Base-by-base conservation (phyloP, 176 grass and related monocot genomes). In the Oryza meridionalis region DNA sequence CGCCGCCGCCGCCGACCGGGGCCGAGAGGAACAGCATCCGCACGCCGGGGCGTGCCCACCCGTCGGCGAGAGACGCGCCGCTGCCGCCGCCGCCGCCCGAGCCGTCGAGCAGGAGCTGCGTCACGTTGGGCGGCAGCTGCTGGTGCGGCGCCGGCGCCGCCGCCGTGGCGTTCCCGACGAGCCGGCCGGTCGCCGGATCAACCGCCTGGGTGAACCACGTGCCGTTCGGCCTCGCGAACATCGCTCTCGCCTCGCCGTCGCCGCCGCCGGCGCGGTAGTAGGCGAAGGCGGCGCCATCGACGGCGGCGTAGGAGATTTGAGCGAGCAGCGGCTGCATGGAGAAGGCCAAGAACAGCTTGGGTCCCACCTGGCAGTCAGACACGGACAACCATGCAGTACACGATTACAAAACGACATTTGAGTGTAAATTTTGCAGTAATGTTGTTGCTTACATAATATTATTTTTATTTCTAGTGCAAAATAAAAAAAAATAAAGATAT, bases 241-340 rank as follows among this genome's bases (percentile, higher is more conserved):
- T 67, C 0, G 59, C 69, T n/a, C 33, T 55, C 4, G 19, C 2
- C 51, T 64, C 27, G 33, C 33, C 33, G 29, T 31, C 29, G 38
- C 72, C 84, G 17, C 8, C 5, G 12, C 33, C 26, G 46, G 7
- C 42, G 53, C 76, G 84, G 72, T 90, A 90, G 82, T 90, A 92
- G 6, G 84, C 73, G 81, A 90, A 87, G 14, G 69, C 69, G 32
- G 35, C 24, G 32, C 87, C 81, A 62, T 84, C 46, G 29, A 67
- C 16, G 32, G 22, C 72, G 15, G 58, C 67, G 53, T 92, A 92
- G 9, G 87, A 87, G 13, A 92, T 81, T 47, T 85, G 81, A 19
- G 87, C 53, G 10, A 87, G 70, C 26, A 67, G 74, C 40, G 67
- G 91, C 37, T 81, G 67, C 81, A 77, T 82, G 35, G 66, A 29